Base-by-base conservation (phyloP, 2,329 filamentous ascomycete species). In the Pseudogymnoascus sp. region DNA sequence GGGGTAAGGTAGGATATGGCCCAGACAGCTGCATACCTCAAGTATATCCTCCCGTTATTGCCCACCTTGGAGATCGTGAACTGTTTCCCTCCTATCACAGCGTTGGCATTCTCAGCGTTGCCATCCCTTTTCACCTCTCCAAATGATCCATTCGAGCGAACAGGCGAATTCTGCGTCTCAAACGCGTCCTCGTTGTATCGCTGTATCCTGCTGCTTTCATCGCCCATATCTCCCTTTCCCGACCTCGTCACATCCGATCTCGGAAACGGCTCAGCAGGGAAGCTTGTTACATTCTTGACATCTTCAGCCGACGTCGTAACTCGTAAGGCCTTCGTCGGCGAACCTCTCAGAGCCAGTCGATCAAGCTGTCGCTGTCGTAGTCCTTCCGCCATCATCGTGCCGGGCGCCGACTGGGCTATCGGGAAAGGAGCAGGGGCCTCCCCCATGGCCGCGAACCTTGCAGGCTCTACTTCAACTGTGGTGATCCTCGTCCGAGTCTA, bases 11-110 rank as follows among this genome's bases (percentile, higher is more conserved):
- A 67, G 64, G 60, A 56, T 65, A 63, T 62, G 61, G 61, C 65
- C 66, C 63, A 65, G 63, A 56, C 62, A 66, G 62, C 60, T 64
- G 60, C 63, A 66, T 65, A 92, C 88, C 88, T 89, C 68, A 93
- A 74, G 75, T 91, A 93, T 74, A 93, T 90, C 72, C 87, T 86
- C 40, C 90, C 90, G 75, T 92, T 91, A 72, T 91, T 90, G 23
- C 89, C 89, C 65, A 93, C 89, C 74, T 92, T 92, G 60, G 87
- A 85, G 62, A 93, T 90, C 1, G 88, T 86, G 73, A 93, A 92
- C 70, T 73, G 71, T 42, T 72, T 66, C 14, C 72, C 72, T 68
- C 72, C 72, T 64, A 71, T 66, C 35, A 83, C 82, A 62, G 79
- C 83, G 56, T 85, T 83, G 63, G 80, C 76, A 64, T 82, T 82